Evolutionary conservation across 176 grass and related monocot species (phyloP).

Genomic region (Miscanthus lutarioriparius): DNA sequence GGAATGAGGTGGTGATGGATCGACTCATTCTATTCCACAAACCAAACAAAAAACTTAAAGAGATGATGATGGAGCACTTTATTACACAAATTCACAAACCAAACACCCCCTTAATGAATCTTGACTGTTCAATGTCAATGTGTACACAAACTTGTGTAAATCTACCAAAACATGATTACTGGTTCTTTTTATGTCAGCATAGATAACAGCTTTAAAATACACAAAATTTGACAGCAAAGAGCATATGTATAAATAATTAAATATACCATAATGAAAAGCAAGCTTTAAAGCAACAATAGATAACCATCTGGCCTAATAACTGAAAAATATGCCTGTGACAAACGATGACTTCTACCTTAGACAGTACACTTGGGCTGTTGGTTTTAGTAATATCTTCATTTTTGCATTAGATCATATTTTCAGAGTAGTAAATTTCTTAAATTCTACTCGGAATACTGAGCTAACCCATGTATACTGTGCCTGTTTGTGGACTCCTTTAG

Average conservation of each 20-base stretch:
- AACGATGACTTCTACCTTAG: background rate
- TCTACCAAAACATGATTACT: background rate
- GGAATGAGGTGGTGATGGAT: background rate
- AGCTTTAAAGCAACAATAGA: background rate
- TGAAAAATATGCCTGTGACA: slow-evolving; percentile 12
- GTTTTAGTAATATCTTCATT: background rate
- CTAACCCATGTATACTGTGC: background rate
- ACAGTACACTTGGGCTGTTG: background rate
- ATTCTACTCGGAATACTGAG: background rate
- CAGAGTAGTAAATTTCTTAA: background rate
- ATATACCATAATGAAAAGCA: background rate
- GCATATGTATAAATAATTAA: background rate
- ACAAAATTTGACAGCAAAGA: background rate
- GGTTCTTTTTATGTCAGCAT: background rate
- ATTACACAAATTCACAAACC: background rate
- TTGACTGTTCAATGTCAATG: background rate
- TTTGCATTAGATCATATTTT: background rate
- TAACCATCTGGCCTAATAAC: background rate
- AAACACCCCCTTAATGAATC: background rate
- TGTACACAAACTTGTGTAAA: background rate
- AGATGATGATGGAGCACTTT: background rate
- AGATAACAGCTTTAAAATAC: background rate
- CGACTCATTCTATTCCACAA: background rate
- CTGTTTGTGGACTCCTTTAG: background rate
- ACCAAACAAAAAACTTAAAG: background rate